Conservation (phyloP, 2,329 filamentous ascomycete species). For the Ophiocordyceps sinensis region DNA sequence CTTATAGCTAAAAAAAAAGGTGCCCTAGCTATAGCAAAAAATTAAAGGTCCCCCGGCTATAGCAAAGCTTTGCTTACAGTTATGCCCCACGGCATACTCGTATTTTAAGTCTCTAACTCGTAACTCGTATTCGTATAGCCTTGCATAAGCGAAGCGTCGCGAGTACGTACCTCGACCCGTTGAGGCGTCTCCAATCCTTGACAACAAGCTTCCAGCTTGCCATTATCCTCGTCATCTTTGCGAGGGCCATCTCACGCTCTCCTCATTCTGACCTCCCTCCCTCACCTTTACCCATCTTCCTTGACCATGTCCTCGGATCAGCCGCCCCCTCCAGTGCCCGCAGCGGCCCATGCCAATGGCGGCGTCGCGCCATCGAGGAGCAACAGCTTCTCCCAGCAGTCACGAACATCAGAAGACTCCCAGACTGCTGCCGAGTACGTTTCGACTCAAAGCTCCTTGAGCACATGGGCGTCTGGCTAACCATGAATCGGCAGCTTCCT, state of each 20-base stretch:
- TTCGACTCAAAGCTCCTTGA: slow-evolving; percentile 9
- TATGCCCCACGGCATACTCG: too few species aligned
- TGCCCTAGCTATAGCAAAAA: too few species aligned
- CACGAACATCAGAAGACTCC: slow-evolving; percentile 43
- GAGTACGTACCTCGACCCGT: neutral
- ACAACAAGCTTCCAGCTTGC: neutral
- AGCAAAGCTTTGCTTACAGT: too few species aligned
- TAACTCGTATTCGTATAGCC: too few species aligned
- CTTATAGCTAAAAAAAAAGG: too few species aligned
- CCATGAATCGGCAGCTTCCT: slow-evolving; percentile 53
- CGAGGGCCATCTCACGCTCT: neutral
- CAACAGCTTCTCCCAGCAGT: slow-evolving; percentile 44
- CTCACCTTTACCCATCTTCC: neutral
- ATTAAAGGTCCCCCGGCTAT: too few species aligned
- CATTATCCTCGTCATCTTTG: neutral
- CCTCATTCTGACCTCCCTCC: too few species aligned
- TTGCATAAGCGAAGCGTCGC: neutral
- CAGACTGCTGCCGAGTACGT: slow-evolving; percentile 59
- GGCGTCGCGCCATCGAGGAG: slow-evolving; percentile 23
- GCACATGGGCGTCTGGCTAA: neutral
- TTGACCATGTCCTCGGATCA: slow-evolving; percentile 21
- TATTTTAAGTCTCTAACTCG: too few species aligned
- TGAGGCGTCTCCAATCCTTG: neutral
- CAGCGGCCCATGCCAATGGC: slow-evolving; percentile 8
- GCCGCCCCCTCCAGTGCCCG: slow-evolving; percentile 13